Base-by-base conservation (phyloP, 2,329 filamentous ascomycete genomes). In the Aspergillus flavus region DNA sequence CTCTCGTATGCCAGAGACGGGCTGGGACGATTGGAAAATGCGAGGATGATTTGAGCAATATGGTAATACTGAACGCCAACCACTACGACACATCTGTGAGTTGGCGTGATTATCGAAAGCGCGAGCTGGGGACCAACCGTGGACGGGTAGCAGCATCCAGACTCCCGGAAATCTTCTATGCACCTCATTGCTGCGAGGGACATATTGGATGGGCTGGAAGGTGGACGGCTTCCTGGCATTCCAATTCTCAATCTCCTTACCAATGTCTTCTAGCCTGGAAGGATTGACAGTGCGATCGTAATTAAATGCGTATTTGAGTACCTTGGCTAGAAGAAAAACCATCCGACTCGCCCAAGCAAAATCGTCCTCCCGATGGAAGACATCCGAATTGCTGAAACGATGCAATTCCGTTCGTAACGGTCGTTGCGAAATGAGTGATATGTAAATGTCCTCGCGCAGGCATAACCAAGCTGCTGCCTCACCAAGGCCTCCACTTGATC, bases 401-500 rank as follows among this genome's bases (percentile, higher is more conserved):
- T 76, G 68, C 4, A 79, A 60, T n/a, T 73, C 69, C n/a, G 77
- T 74, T 55, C 71, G 71, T 3, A 78, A 67, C 10, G 75, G 75
- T 34, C 71, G 68, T 41, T 74, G 73, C n/a, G 72, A 71, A 7
- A 70, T 74, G 14, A 80, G 68, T 0, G 74, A 75, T 10, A 77
- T 68, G 60, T 79, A 78, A 19, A 80, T 77, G 59, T 78, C 76
- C 58, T 79, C 75, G n/a, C 78, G 71, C 1, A 80, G 66, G 30
- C 74, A 76, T 23, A 78, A 69, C 78, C 78, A 79, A 23, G 75
- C 76, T n/a, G 77, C 76, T 10, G 76, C 76, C 61, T 79, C 78
- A 0, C 75, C 73, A 4, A 79, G 66, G 6, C 77, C 77, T n/a
- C 77, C 77, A 0, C 75, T 77, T 1, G 73, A 73, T 6, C 76